Percentiles rank a stretch among this genome's conserved stretches.
These are phyloP conservation scores for Herpetospermum pedunculosum DNA, from an alignment of 306 rosid species.

Conservation along the genomic window DNA sequence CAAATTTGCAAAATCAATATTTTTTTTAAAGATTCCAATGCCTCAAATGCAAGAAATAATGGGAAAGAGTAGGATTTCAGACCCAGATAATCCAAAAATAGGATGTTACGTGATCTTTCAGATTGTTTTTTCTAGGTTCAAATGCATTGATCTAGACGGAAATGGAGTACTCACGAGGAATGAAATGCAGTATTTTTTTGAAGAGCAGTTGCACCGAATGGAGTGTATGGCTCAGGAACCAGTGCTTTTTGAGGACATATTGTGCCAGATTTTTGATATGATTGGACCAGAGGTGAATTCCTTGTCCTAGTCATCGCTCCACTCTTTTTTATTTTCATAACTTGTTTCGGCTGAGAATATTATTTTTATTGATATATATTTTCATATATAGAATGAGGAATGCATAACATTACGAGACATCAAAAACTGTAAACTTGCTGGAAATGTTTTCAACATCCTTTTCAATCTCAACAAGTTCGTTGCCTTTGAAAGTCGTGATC, in stretches of 20 bases:
- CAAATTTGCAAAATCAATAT: background rate
- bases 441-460: conserved; percentile 81
- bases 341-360: background rate
- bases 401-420: conserved; percentile 62
- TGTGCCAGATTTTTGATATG: conserved; percentile 97
- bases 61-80: background rate
- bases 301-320: background rate
- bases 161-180: conserved; percentile 81
- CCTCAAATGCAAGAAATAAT: background rate
- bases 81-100: background rate
- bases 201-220: conserved; percentile 96
- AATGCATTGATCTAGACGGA: conserved; percentile 92
- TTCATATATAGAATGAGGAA: conserved; percentile 42
- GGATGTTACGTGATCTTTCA: background rate
- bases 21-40: background rate
- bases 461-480: conserved; percentile 95
- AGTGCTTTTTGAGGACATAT: conserved; percentile 91
- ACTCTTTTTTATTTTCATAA: background rate
- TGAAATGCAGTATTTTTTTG: conserved; percentile 86
- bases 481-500: conserved; percentile 96
- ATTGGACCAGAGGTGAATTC: conserved; percentile 70
- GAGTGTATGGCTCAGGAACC: conserved; percentile 99
- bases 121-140: conserved; percentile 56
- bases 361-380: background rate
- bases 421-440: conserved; percentile 86